Base-by-base conservation (phyloP, 306 rosid genomes). In the Medicago lupulina region DNA sequence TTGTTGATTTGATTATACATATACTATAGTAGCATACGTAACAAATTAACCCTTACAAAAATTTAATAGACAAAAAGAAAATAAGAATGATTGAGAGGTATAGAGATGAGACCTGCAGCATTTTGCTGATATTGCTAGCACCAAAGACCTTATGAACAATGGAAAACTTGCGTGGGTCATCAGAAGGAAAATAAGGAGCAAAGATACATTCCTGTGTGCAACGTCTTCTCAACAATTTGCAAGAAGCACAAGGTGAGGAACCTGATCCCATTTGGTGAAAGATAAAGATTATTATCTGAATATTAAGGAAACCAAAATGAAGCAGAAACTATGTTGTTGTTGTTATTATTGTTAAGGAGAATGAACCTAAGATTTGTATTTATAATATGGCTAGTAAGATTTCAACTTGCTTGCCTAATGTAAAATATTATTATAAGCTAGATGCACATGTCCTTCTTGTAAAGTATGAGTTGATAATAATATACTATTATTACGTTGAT, bases 91-190 rank as follows among this genome's bases (percentile, higher is more conserved):
- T 6, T 19, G 75, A 62, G 60, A 70, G 47, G 10, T 38, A 67
- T n/a, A 40, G 40, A 67, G 15, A 19, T 66, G 11, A 66, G n/a
- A 85, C 97, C 96, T 89, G 96, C 11, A 92, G 77, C 91, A 92
- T 92, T 78, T 92, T 92, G 81, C 91, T 89, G 84, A 92, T 80
- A 80, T 92, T 92, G 87, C 97, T 92, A 40, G 97, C 97, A 63
- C 97, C 95, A 75, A 92, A 92, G 43, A 92, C 90, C 89, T 92
- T 92, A 83, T 92, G 97, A 34, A 92, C 97, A 82, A 85, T 86
- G 84, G 97, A 86, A 71, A 92, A 92, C 82, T 89, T 92, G 14
- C 83, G 89, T 10, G 91, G 91, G 9, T 92, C 93, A 73, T 89
- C 88, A 0, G 97, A 79, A 51, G 95, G 97, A 77, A 92, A 92